These are phyloP conservation scores for Monosporascus sp. DNA, from an alignment of 2,329 filamentous ascomycete genomes.

Conservation along the genomic window DNA sequence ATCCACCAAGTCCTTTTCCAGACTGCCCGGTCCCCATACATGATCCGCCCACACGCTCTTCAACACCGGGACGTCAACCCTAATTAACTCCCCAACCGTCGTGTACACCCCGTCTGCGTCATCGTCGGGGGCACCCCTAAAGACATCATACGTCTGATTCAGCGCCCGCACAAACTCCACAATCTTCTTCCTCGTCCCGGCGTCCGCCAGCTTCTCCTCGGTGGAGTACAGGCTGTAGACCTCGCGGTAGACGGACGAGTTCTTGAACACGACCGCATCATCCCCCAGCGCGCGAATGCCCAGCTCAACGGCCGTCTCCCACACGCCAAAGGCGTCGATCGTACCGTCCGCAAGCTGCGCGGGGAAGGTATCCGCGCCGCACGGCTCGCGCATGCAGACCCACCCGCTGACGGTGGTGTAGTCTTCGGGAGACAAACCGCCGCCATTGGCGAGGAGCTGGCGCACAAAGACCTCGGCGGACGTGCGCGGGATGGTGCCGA, in stretches of 20 bases:
- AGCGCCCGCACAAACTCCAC: slow-evolving; percentile 25
- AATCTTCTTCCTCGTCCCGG: slow-evolving; percentile 22
- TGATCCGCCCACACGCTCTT: slow-evolving; percentile 23
- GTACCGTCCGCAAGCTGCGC: slow-evolving; percentile 18
- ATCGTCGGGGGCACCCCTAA: slow-evolving; percentile 18
- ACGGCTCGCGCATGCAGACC: slow-evolving; percentile 24
- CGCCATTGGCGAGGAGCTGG: slow-evolving; percentile 22
- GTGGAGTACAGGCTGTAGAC: slow-evolving; percentile 30
- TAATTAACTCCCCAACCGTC: no score
- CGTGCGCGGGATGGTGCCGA: slow-evolving; percentile 25
- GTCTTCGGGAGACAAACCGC: slow-evolving; percentile 17
- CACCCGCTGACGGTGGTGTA: slow-evolving; percentile 23
- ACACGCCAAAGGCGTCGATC: slow-evolving; percentile 29
- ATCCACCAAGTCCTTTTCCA: slow-evolving; percentile 21
- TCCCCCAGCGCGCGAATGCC: slow-evolving; percentile 20
- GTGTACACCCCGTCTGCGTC: slow-evolving; percentile 21
- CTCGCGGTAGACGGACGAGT: slow-evolving; percentile 27
- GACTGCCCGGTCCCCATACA: slow-evolving; percentile 18
- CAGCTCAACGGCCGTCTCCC: slow-evolving; percentile 30
- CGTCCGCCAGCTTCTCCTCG: slow-evolving; percentile 24
- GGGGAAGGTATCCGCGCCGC: slow-evolving; percentile 23
- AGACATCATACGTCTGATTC: slow-evolving; percentile 24
- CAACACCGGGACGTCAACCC: slow-evolving; percentile 13
- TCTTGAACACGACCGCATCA: slow-evolving; percentile 24
- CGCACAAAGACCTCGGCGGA: slow-evolving; percentile 29